Base-by-base conservation (phyloP, 202 grass and related monocot genomes). In the Saccharum hybrid region DNA sequence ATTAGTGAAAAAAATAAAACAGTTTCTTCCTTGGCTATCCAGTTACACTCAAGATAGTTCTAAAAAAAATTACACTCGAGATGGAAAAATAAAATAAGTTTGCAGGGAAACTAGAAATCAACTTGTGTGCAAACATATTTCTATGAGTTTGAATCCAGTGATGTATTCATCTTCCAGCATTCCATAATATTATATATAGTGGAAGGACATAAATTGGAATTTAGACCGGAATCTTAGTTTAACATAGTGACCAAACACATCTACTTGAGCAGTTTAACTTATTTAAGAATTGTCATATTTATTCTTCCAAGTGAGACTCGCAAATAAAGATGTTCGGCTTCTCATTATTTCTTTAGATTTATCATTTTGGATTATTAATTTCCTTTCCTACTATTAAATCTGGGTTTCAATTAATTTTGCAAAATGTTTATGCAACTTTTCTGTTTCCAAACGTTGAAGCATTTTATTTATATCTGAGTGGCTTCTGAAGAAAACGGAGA, bases 81-180 rank as follows among this genome's bases (percentile, higher is more conserved):
- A 85, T 65, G 67, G 31, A 26, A 52, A 82, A 52, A 16, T 65
- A 38, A 48, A 30, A 7, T 62, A 11, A 37, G 18, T n/a, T 26
- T 61, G 1, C 45, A 63, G 56, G 0, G 6, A 19, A 63, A 64
- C 19, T 54, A 54, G 15, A 43, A 51, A 66, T 66, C 23, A 64
- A 56, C 36, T 37, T 52, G 3, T 36, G 28, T 19, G 45, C 48
- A 67, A 46, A 28, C 8, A 12, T 48, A 36, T 68, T 33, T 45
- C 38, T 37, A 36, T 80, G 22, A n/a, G 23, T 40, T 34, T 43
- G 21, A 46, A 51, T 51, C 23, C 7, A 19, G 8, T 33, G 42
- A 7, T 33, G 14, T 16, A 49, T 51, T 49, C 26, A 31, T 31
- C 23, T 51, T 72, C 26, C 4, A 7, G 6, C 51, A 7, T 57